Evolutionary conservation across 1,284 basidiomycete genomes (phyloP), one percentile per base, ranked within the genome.

Genomic region (Ganoderma lingzhi): DNA sequence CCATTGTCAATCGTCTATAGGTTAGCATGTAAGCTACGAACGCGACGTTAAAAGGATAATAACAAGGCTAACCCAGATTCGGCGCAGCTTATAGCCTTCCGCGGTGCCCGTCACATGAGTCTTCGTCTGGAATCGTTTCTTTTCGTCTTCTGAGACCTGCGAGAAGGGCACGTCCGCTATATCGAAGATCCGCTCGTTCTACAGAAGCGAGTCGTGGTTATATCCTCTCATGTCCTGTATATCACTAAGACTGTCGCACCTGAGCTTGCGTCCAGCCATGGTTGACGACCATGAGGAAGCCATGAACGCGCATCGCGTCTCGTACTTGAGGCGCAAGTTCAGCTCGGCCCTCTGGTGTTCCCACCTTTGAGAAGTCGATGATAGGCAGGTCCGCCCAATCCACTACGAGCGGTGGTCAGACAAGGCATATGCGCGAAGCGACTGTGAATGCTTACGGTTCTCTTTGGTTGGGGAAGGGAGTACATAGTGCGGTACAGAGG

Each of bases 331-430:
- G 72, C 0, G 86, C 84, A 1, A 91, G 82, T 63, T 81, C 78
- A 1, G 77, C 75, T 41, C 85, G 84, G 3, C 84, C 87, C 67
- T 87, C 85, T 0, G 80, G 78, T 0, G 82, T 88, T 8, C 76
- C 73, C 35, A 82, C 82, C 62, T 84, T 84, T 39, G 87, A 82
- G 12, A 93, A 78, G 75, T 93, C 91, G 67, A 93, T 85, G 64
- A 87, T 83, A n/a, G 88, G 83, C 32, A 93, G 84, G 58, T 92
- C 85, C 0, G 89, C 92, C 82, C 88, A 92, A 44, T 90, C 85
- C 78, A 90, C 90, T 91, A 55, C 30, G 32, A 30, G 44, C 14
- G 17, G 42, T 56, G 3, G 23, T 35, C 0, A 45, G 58, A 41
- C 8, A 14, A 32, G 23, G 23, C 6, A 44, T 39, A 9, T 4